Conservation (phyloP, 768 basidiomycete species). For the Mycena venus region DNA sequence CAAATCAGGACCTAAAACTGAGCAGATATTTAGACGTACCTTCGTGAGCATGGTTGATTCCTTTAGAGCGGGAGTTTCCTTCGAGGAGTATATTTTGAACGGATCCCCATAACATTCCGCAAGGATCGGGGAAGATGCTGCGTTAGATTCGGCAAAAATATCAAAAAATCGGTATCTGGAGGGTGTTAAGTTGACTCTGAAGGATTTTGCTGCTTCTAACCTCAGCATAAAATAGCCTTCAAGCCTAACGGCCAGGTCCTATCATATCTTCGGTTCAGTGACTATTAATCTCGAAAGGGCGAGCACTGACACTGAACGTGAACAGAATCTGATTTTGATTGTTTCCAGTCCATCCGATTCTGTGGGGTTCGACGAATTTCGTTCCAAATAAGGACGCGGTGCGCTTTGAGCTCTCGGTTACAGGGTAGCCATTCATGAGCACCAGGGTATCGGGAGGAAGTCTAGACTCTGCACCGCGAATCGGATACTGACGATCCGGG, state of each 20-base stretch:
- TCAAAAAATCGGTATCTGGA: slow-evolving; percentile 70
- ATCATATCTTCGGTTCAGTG: background rate
- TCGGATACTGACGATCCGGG: background rate
- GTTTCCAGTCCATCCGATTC: background rate
- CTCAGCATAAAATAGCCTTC: slow-evolving; percentile 20
- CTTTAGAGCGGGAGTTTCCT: slow-evolving; percentile 77
- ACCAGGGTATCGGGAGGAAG: background rate
- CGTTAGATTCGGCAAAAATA: slow-evolving; percentile 59
- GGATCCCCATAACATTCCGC: slow-evolving; percentile 76
- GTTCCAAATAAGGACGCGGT: slow-evolving; percentile 18
- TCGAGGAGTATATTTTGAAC: slow-evolving; percentile 79
- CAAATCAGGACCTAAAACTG: background rate
- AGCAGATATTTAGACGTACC: slow-evolving; percentile 45
- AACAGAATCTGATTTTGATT: slow-evolving; percentile 15
- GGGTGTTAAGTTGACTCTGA: background rate
- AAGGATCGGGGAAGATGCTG: slow-evolving; percentile 58
- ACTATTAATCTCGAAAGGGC: no score
- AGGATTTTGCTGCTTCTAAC: background rate
- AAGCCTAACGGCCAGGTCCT: slow-evolving; percentile 22
- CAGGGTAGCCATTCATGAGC: background rate
- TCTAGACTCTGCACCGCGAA: background rate
- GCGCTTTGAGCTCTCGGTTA: slow-evolving; percentile 17
- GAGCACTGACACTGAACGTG: slow-evolving; percentile 21
- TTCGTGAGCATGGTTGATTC: slow-evolving; percentile 79
- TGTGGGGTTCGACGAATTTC: slow-evolving; percentile 23